Base-by-base conservation (phyloP, 129 eudicot genomes). In the carrot (Daucus carota) region DNA sequence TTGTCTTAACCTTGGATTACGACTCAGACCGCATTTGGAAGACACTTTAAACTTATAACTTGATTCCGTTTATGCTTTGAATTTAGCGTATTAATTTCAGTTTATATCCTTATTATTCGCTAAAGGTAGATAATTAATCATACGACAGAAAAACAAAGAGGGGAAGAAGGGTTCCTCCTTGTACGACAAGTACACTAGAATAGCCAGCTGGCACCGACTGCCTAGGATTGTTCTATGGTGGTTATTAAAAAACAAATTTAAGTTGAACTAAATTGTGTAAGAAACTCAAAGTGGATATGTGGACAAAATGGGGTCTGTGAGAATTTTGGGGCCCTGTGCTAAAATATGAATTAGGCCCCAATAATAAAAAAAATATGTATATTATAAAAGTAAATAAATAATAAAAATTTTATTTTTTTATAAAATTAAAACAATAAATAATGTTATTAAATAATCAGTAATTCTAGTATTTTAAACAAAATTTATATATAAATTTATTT, bases 251-350 rank as follows among this genome's bases (percentile, higher is more conserved):
- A 43, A 43, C 47, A 22, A 70, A 20, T 70, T 70, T 70, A 70
- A 38, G n/a, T 36, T 70, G 34, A 32, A 70, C 38, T 73, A 38
- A 38, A 29, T 63, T 20, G 68, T 73, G 78, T 73, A 38, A 12
- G 40, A 66, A 80, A 60, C 69, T 80, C 73, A 79, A 79, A 59
- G 65, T 40, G 60, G 45, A 29, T 14, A 75, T 15, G 46, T 24
- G 33, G 16, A n/a, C n/a, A n/a, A n/a, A n/a, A n/a, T n/a, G n/a
- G n/a, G n/a, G n/a, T n/a, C n/a, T n/a, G n/a, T n/a, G n/a, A n/a
- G n/a, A n/a, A n/a, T n/a, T n/a, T n/a, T n/a, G n/a, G n/a, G n/a
- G n/a, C n/a, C n/a, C n/a, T n/a, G n/a, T n/a, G n/a, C n/a, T n/a
- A n/a, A n/a, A n/a, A n/a, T n/a, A n/a, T n/a, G n/a, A n/a, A n/a